Conservation (phyloP, 805 yeast species). For the Candida taoyuanica region DNA sequence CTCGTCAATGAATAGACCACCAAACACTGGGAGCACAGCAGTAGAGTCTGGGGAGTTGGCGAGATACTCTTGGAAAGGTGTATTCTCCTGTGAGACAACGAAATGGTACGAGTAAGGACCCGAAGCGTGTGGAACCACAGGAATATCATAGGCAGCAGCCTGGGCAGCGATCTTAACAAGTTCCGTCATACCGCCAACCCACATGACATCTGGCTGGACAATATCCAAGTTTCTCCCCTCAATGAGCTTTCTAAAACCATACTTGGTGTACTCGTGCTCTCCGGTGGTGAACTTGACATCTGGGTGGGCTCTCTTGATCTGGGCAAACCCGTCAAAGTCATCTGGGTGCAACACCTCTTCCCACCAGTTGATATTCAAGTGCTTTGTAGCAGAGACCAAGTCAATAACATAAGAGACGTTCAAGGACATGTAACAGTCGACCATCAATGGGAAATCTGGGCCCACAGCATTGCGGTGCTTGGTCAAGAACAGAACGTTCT, state of each 20-base stretch:
- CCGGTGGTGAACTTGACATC: constrained; percentile 47
- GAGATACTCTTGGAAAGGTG: constrained; percentile 49
- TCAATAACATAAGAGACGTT: constrained; percentile 45
- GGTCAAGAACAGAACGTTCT: constrained; percentile 41
- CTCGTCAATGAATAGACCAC: constrained; percentile 41
- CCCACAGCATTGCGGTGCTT: constrained; percentile 44
- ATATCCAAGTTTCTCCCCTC: constrained; percentile 46
- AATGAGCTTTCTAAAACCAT: constrained; percentile 46
- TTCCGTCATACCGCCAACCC: constrained; percentile 51
- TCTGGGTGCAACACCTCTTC: constrained; percentile 50
- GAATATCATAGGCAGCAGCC: constrained; percentile 49
- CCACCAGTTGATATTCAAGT: constrained; percentile 48
- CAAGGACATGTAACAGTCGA: constrained; percentile 49
- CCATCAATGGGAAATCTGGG: constrained; percentile 50
- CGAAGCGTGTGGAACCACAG: constrained; percentile 51
- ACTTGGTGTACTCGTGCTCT: constrained; percentile 48
- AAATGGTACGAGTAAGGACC: constrained; percentile 50
- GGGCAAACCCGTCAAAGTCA: constrained; percentile 44
- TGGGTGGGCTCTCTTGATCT: constrained; percentile 43
- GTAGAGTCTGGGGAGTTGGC: constrained; percentile 46
- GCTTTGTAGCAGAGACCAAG: constrained; percentile 38
- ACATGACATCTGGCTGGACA: constrained; percentile 49
- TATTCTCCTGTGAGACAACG: constrained; percentile 44
- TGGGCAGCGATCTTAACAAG: constrained; percentile 41
- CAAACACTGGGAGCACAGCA: constrained; percentile 43